Conservation (phyloP, 202 grass and related monocot species). For the Elaeis oleifera region DNA sequence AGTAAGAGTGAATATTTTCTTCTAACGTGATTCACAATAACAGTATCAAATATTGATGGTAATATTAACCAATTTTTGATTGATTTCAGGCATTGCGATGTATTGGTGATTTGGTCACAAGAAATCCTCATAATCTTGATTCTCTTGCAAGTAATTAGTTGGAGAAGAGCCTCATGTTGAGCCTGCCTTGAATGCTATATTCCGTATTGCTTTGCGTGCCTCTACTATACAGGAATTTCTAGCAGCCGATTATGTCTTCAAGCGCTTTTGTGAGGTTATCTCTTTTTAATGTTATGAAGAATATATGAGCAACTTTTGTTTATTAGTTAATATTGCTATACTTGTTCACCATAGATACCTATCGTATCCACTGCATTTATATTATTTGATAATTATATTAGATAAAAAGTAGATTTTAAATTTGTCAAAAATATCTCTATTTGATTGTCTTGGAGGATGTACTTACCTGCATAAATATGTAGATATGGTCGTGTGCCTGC, state of each 20-base stretch:
- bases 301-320: neutral
- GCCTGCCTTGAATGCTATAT: conserved; percentile 73
- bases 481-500: too few species aligned
- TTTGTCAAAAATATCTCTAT: too few species aligned
- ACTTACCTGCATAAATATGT: too few species aligned
- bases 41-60: neutral
- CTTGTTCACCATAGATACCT: conserved; percentile 1
- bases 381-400: too few species aligned
- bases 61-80: neutral
- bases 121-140: conserved; percentile 85
- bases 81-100: conserved; percentile 74
- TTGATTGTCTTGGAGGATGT: too few species aligned
- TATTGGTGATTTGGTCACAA: conserved; percentile 78
- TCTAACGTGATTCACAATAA: too few species aligned
- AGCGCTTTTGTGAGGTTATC: conserved; percentile 89
- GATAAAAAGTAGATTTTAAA: too few species aligned
- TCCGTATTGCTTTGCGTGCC: conserved; percentile 69
- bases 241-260: conserved; percentile 90
- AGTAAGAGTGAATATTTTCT: too few species aligned
- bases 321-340: conserved; percentile 14
- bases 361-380: too few species aligned
- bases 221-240: conserved; percentile 79
- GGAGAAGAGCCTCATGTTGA: conserved; percentile 94
- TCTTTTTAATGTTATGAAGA: conserved; percentile 10
- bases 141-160: conserved; percentile 67